phyloP scores from a whole-genome alignment of 345 rosid genomes.

The Eucalyptus pauciflora region DNA sequence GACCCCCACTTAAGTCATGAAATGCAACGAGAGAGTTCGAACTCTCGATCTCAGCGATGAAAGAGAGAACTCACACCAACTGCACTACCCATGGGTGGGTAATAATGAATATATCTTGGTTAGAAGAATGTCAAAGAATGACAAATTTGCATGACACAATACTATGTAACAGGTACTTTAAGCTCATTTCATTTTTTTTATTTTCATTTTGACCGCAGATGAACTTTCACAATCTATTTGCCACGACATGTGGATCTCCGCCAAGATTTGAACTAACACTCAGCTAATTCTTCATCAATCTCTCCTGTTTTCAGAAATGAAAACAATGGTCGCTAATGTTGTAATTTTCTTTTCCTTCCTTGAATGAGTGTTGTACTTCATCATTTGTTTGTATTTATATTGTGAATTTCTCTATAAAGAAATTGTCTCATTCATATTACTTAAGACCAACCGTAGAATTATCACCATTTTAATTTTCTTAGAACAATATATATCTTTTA shows the following conservation, averaged over 20 bases:
- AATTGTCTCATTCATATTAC: background rate
- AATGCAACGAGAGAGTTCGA: too few species aligned
- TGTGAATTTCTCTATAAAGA: background rate
- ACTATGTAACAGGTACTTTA: background rate
- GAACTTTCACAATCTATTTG: background rate
- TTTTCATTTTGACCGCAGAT: background rate
- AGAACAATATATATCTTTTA: background rate
- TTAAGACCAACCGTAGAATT: background rate
- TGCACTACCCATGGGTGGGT: too few species aligned
- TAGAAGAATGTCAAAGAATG: background rate
- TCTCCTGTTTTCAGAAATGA: background rate
- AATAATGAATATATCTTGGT: background rate
- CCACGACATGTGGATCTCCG: background rate
- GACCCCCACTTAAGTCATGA: too few species aligned
- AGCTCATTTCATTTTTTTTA: background rate
- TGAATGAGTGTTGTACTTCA: background rate
- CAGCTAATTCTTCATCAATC: background rate
- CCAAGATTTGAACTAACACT: background rate
- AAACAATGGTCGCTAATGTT: background rate
- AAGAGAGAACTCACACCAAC: too few species aligned
- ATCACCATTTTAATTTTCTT: background rate
- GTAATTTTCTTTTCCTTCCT: background rate
- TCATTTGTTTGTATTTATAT: background rate
- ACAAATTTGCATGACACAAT: background rate
- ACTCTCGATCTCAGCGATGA: too few species aligned